Base-by-base conservation (phyloP, 441 rosid genomes). In the Geranium incanum region DNA sequence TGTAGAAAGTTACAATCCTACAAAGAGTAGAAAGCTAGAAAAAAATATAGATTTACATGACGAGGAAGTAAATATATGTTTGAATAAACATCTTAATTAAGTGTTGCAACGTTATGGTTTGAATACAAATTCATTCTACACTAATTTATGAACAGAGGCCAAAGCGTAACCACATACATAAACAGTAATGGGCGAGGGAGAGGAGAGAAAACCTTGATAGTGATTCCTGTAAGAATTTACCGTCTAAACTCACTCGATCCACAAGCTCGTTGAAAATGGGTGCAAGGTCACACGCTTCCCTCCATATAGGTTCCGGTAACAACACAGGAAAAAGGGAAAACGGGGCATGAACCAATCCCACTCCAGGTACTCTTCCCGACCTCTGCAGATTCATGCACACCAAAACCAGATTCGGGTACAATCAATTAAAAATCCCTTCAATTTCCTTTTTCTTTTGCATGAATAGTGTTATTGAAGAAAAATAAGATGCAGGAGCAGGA, bases 241-340 rank as follows among this genome's bases (percentile, higher is more conserved):
- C 93, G 77, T 95, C 99, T 81, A 93, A 87, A 77, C 97, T 95
- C 68, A 95, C 96, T 70, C 96, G 95, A 85, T 95, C 99, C 39
- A 91, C 81, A 39, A 95, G 91, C 71, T 95, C 92, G 75, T 93
- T 95, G 84, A 95, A 91, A 78, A 95, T 84, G 1, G 97, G 98
- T 57, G 97, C 91, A 73, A 89, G 80, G 45, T 91, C 96, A 82
- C 97, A 91, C 41, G 99, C 99, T 82, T 85, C 86, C 66, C 84
- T 86, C 89, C 92, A 95, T 5, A 86, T 82, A 69, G 62, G 72
- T 78, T 89, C 88, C 0, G 94, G 99, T 79, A 95, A 95, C 70
- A 85, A 67, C 39, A 73, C 74, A 9, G 99, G 99, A 73, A 95
- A 74, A 81, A 93, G 82, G 1, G 99, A 82, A 83, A 95, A 78